A percentile compares a stretch with the other conserved stretches of the same genome.
Evolutionary conservation across 768 basidiomycete species (phyloP).

Genomic region (Gloeopeniophorella convolvens): DNA sequence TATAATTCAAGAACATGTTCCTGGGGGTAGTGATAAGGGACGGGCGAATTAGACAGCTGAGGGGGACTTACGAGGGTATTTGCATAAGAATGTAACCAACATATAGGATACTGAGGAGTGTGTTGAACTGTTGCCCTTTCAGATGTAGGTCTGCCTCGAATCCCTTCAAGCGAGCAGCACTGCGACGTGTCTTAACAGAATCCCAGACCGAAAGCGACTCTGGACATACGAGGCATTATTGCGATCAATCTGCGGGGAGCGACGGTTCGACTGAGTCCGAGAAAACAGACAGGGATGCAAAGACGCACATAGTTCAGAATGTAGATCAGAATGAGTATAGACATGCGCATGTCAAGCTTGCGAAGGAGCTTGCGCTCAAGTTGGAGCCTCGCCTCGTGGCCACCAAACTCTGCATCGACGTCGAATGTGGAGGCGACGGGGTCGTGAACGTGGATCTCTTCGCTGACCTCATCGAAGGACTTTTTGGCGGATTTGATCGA

Average conservation of each 20-base stretch:
- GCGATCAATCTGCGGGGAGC: conserved; percentile 48
- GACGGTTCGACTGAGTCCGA: background rate
- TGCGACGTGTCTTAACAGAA: conserved; percentile 22
- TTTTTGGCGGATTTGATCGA: conserved; percentile 3
- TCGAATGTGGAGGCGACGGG: background rate
- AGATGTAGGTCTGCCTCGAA: conserved; percentile 64
- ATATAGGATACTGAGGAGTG: conserved; percentile 61
- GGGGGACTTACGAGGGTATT: conserved; percentile 54
- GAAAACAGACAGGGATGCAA: background rate
- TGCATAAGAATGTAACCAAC: conserved; percentile 77
- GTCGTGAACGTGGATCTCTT: background rate
- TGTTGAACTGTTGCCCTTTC: conserved; percentile 55
- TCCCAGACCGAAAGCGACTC: background rate
- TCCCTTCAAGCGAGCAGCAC: conserved; percentile 66
- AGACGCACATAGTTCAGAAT: conserved; percentile 40
- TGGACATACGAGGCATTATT: conserved; percentile 57
- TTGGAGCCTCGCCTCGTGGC: conserved; percentile 30
- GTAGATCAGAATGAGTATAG: conserved; percentile 40
- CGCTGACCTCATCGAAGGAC: background rate
- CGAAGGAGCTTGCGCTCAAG: conserved; percentile 39
- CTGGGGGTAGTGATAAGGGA: conserved; percentile 30
- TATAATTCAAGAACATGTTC: conserved; percentile 62
- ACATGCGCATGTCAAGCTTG: conserved; percentile 39
- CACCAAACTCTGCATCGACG: conserved; percentile 33
- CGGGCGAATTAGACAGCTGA: background rate